A percentile compares a stretch with the other conserved stretches of the same genome.
These are phyloP conservation scores for Cadophora luteo-olivacea DNA, from an alignment of 2,329 filamentous ascomycete genomes.

Conservation along the genomic window DNA sequence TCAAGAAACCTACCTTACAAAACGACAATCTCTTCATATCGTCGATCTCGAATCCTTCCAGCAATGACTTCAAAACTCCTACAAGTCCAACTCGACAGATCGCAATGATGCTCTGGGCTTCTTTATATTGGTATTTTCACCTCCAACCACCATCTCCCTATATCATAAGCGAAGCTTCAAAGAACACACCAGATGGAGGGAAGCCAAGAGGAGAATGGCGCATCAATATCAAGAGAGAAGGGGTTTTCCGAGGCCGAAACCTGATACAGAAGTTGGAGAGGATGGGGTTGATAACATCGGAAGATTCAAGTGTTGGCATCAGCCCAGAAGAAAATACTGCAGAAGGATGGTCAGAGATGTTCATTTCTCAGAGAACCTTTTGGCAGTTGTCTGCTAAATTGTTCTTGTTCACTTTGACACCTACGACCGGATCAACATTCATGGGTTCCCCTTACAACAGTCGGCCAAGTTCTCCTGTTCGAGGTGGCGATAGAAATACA, in stretches of 20 bases:
- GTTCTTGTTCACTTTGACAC: slow-evolving; percentile 85
- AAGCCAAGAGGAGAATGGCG: slow-evolving; percentile 86
- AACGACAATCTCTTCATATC: slow-evolving; percentile 90
- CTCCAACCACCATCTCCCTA: slow-evolving; percentile 74
- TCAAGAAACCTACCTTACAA: slow-evolving; percentile 74
- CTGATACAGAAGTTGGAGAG: slow-evolving; percentile 89
- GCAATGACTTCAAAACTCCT: slow-evolving; percentile 78
- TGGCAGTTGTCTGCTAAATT: slow-evolving; percentile 91
- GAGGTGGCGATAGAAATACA: slow-evolving; percentile 44
- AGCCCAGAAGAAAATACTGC: slow-evolving; percentile 65
- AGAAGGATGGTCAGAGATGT: slow-evolving; percentile 80
- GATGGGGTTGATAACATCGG: slow-evolving; percentile 83
- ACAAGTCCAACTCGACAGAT: slow-evolving; percentile 86
- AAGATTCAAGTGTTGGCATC: slow-evolving; percentile 77
- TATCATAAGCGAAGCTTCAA: slow-evolving; percentile 67
- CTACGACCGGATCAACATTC: slow-evolving; percentile 49
- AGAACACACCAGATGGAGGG: slow-evolving; percentile 69
- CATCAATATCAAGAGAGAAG: slow-evolving; percentile 83
- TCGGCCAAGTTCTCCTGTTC: slow-evolving; percentile 59
- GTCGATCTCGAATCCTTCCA: slow-evolving; percentile 84
- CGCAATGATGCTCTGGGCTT: slow-evolving; percentile 96
- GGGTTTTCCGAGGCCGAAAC: slow-evolving; percentile 83
- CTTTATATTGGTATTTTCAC: slow-evolving; percentile 97
- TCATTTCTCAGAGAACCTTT: slow-evolving; percentile 79
- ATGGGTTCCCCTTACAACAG: slow-evolving; percentile 60